phyloP scores from a whole-genome alignment of 305 asterid species.

The Ilex paraguariensis region DNA sequence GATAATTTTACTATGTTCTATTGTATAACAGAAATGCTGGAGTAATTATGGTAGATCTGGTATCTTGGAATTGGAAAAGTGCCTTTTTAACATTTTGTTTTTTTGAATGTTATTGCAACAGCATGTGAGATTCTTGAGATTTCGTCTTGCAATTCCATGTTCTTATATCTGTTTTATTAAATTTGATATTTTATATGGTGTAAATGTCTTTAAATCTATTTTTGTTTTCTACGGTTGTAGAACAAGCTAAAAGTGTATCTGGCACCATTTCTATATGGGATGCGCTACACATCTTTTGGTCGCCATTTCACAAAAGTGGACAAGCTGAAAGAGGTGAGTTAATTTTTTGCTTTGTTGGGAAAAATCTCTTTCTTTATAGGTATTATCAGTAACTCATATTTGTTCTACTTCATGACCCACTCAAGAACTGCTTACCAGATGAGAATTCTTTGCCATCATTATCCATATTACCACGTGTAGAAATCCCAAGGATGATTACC shows the following conservation, averaged over 20 bases:
- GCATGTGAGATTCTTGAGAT: neutral
- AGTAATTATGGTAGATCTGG: too few species aligned
- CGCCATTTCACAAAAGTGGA: conserved; percentile 86
- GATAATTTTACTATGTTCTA: neutral
- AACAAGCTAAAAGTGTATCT: conserved; percentile 67
- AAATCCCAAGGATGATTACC: too few species aligned
- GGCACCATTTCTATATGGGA: conserved; percentile 77
- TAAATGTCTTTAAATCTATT: conserved; percentile 8
- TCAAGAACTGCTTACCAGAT: too few species aligned
- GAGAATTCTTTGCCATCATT: too few species aligned
- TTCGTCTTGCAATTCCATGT: neutral
- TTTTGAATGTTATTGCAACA: neutral
- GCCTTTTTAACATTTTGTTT: neutral
- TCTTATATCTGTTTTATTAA: neutral
- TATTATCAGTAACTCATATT: neutral
- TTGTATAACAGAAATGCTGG: too few species aligned
- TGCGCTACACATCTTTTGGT: conserved; percentile 93
- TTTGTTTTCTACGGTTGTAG: conserved; percentile 37
- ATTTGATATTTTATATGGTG: neutral
- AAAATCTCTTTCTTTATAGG: neutral
- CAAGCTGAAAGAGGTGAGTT: conserved; percentile 73
- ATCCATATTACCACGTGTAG: too few species aligned
- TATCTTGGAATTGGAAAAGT: neutral
- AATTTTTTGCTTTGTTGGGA: conserved; percentile 3
- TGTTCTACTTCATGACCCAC: too few species aligned